phyloP scores from a whole-genome alignment of 352 stramenopile species.

The Phytophthora kernoviae region DNA sequence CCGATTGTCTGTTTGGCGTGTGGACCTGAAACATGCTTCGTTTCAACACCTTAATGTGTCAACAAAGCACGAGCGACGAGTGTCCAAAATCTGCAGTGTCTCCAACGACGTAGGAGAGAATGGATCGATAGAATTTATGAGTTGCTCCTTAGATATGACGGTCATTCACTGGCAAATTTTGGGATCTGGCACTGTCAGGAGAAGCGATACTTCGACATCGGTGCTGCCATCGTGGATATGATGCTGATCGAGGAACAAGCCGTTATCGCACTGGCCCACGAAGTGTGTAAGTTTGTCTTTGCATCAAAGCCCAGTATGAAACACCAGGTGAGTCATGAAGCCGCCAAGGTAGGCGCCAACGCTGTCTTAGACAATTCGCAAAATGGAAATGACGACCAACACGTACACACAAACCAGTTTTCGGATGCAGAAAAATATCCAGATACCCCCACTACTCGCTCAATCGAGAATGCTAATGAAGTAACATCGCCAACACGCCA shows the following conservation, averaged over 20 bases:
- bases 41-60: constrained; percentile 37
- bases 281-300: constrained; percentile 44
- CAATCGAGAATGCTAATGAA: constrained; percentile 16
- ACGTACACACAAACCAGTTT: neutral
- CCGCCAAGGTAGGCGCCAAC: neutral
- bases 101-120: neutral
- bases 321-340: constrained; percentile 8
- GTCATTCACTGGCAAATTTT: constrained; percentile 58
- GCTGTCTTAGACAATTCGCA: neutral
- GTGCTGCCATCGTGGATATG: constrained; percentile 52
- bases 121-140: constrained; percentile 36
- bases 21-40: constrained; percentile 10
- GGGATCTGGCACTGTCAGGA: constrained; percentile 39
- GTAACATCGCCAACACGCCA: constrained; percentile 18
- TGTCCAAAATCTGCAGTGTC: constrained; percentile 40
- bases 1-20: constrained; percentile 42
- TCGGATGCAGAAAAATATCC: constrained; percentile 7
- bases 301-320: constrained; percentile 10
- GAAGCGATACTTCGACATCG: constrained; percentile 67
- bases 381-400: constrained; percentile 1
- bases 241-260: constrained; percentile 30
- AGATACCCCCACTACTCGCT: constrained; percentile 27
- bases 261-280: constrained; percentile 41
- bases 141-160: constrained; percentile 68
- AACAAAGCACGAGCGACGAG: constrained; percentile 46